phyloP scores from a whole-genome alignment of 1,284 basidiomycete species.

The Chalciporus sp. region DNA sequence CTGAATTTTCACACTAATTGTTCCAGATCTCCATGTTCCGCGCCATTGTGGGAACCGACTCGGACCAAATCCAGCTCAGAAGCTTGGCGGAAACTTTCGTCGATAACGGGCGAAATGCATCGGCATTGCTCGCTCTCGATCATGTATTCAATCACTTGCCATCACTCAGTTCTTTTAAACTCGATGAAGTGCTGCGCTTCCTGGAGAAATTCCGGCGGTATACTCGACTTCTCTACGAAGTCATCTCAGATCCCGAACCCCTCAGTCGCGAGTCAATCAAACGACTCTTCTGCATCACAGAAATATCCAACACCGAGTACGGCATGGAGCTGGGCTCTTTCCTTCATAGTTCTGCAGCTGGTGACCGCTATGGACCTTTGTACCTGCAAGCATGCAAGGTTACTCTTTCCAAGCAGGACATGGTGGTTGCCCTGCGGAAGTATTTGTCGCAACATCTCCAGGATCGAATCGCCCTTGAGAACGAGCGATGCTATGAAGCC shows the following conservation, averaged over 20 bases:
- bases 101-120: not conserved
- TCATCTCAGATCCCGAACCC: constrained; percentile 33
- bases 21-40: constrained; percentile 29
- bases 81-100: constrained; percentile 16
- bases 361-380: constrained; percentile 5
- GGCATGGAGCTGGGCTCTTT: constrained; percentile 30
- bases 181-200: constrained; percentile 32
- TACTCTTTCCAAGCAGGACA: constrained; percentile 8
- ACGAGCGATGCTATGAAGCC: constrained; percentile 34
- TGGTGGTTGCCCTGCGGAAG: constrained; percentile 17
- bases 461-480: constrained; percentile 38
- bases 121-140: constrained; percentile 31
- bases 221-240: constrained; percentile 33
- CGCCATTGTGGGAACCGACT: constrained; percentile 20
- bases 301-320: constrained; percentile 31
- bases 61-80: constrained; percentile 12
- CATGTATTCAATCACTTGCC: constrained; percentile 24
- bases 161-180: constrained; percentile 9
- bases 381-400: not conserved
- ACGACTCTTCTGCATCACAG: constrained; percentile 43
- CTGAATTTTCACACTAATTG: not conserved
- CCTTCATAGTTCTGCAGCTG: constrained; percentile 17
- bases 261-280: constrained; percentile 25
- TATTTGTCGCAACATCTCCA: constrained; percentile 33
- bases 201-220: constrained; percentile 43